Percentiles rank a stretch among this genome's conserved stretches.
These are phyloP conservation scores for Spizellomyces sp. DNA, from an alignment of 192 early-diverging fungal species.

Conservation along the genomic window DNA sequence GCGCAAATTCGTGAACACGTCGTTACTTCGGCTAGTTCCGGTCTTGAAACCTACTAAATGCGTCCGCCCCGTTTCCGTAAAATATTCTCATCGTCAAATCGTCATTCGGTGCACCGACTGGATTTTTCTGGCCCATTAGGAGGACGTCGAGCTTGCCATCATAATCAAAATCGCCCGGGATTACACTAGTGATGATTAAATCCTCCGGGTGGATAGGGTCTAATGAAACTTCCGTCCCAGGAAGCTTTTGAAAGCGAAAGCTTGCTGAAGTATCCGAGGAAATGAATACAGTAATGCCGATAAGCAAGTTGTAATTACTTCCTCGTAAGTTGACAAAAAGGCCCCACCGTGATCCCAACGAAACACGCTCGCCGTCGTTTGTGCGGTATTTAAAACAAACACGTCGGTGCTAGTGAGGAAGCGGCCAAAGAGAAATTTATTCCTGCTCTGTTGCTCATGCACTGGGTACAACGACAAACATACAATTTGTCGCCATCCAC, in stretches of 20 bases:
- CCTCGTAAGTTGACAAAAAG: not conserved
- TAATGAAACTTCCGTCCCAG: constrained; percentile 52
- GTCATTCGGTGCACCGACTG: constrained; percentile 22
- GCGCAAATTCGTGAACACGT: not conserved
- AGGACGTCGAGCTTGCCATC: constrained; percentile 87
- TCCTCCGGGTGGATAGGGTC: constrained; percentile 20
- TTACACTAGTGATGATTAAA: constrained; percentile 68
- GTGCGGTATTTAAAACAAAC: constrained; percentile 71
- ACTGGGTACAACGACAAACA: constrained; percentile 4
- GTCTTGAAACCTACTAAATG: constrained; percentile 52
- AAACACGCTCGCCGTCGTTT: constrained; percentile 67
- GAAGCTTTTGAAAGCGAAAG: constrained; percentile 21
- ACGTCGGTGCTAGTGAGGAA: constrained; percentile 68
- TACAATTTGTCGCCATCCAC: constrained; percentile 82
- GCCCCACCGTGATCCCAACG: constrained; percentile 66
- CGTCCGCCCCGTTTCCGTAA: constrained; percentile 64
- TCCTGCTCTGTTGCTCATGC: too few species aligned
- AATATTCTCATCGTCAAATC: constrained; percentile 65
- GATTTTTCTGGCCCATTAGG: constrained; percentile 64
- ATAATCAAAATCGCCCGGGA: constrained; percentile 87
- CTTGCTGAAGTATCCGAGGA: not conserved
- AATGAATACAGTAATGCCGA: constrained; percentile 5
- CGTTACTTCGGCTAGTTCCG: not conserved
- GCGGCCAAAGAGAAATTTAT: constrained; percentile 9
- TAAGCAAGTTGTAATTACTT: not conserved